These are phyloP conservation scores for Oxytropis ochrocephala DNA, from an alignment of 306 rosid genomes.

Conservation along the genomic window DNA sequence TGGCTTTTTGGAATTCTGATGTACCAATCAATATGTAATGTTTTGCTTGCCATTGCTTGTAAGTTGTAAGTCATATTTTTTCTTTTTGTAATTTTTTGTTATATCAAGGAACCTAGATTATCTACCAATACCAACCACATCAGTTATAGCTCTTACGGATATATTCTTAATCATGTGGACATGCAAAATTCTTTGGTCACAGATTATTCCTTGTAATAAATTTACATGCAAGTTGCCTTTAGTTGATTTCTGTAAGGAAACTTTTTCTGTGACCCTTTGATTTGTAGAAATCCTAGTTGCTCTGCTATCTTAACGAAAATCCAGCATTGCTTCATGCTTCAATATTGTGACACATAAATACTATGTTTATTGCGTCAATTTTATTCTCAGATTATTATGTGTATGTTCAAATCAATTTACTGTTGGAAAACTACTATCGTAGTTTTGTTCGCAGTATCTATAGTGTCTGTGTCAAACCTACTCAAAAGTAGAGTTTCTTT, in stretches of 20 bases:
- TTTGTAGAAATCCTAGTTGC: background rate
- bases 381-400: background rate
- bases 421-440: no score
- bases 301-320: background rate
- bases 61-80: background rate
- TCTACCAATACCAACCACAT: background rate
- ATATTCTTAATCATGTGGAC: background rate
- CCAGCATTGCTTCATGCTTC: background rate
- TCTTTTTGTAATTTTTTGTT: background rate
- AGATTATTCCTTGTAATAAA: constrained; percentile 8
- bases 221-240: constrained; percentile 8
- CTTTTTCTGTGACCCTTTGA: background rate
- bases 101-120: background rate
- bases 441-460: background rate
- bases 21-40: constrained; percentile 1
- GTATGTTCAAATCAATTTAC: background rate
- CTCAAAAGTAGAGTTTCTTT: no score
- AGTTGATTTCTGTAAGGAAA: background rate
- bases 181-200: background rate
- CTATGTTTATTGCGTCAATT: background rate
- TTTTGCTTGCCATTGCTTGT: constrained; percentile 24
- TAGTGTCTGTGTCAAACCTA: no score
- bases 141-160: background rate
- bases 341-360: background rate
- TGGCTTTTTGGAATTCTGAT: constrained; percentile 5